Conservation (phyloP, 2,329 filamentous ascomycete species). For the Pestalotiopsis sp. region DNA sequence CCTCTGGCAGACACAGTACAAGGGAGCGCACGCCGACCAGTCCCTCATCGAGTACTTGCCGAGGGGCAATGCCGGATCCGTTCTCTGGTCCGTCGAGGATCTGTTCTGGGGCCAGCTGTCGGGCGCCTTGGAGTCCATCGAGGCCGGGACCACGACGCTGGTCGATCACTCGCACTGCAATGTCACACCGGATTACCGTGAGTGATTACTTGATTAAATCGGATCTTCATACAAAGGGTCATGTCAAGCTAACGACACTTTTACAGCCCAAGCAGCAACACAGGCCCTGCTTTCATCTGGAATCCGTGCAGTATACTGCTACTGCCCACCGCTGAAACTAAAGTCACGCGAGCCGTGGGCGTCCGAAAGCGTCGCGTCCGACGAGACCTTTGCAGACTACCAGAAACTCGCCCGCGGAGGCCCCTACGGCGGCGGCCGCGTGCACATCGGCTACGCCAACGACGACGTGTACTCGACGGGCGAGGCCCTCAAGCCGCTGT, state of each 20-base stretch:
- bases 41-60: conserved; percentile 28
- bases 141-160: conserved; percentile 45
- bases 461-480: conserved; percentile 42
- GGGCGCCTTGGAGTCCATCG: conserved; percentile 41
- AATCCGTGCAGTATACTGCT: conserved; percentile 48
- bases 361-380: conserved; percentile 26
- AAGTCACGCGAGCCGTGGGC: conserved; percentile 32
- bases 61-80: conserved; percentile 38
- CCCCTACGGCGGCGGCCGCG: conserved; percentile 34
- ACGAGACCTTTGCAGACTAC: conserved; percentile 40
- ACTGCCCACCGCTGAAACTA: conserved; percentile 35
- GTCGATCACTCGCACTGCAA: conserved; percentile 40
- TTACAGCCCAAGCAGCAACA: conserved; percentile 34
- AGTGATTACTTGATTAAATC: background rate
- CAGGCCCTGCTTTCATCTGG: conserved; percentile 44
- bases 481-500: conserved; percentile 38
- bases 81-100: conserved; percentile 41
- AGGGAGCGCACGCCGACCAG: conserved; percentile 26
- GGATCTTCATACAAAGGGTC: too few species aligned
- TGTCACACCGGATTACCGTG: conserved; percentile 32
- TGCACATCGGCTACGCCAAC: conserved; percentile 45
- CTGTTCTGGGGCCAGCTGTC: conserved; percentile 48
- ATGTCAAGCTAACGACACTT: background rate
- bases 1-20: conserved; percentile 39
- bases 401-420: conserved; percentile 33